Conservation (phyloP, 2,329 filamentous ascomycete genomes). For the Alternaria arborescens region DNA sequence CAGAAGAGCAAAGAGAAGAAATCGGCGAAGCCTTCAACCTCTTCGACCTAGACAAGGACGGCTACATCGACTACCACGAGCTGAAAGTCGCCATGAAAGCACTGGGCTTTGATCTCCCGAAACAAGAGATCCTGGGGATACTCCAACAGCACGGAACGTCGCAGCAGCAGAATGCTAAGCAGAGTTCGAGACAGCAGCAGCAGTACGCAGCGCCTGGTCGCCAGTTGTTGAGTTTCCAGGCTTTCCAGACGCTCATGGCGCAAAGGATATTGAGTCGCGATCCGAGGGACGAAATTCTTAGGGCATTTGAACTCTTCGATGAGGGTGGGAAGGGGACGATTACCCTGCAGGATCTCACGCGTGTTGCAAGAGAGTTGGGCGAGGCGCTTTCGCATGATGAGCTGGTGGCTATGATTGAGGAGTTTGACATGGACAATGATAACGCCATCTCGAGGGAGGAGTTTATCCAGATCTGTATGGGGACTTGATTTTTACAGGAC, state of each 20-base stretch:
- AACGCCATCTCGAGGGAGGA: constrained; percentile 74
- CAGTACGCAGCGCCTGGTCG: constrained; percentile 53
- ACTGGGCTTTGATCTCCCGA: constrained; percentile 89
- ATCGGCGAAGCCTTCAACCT: constrained; percentile 96
- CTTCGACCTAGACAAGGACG: constrained; percentile 96
- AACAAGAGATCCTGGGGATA: constrained; percentile 81
- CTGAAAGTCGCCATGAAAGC: constrained; percentile 96
- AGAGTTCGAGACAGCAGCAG: constrained; percentile 12
- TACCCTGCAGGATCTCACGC: constrained; percentile 83
- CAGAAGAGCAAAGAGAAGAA: constrained; percentile 90
- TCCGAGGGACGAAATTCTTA: constrained; percentile 87
- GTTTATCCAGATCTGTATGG: constrained; percentile 72
- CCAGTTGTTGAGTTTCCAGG: constrained; percentile 74
- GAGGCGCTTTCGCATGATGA: constrained; percentile 94
- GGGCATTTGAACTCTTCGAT: constrained; percentile 94
- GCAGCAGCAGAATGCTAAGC: constrained; percentile 12
- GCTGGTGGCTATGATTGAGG: constrained; percentile 94
- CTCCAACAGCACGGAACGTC: constrained; percentile 76
- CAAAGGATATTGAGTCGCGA: constrained; percentile 82
- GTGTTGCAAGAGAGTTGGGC: constrained; percentile 88
- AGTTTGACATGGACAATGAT: constrained; percentile 94
- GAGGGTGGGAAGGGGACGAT: constrained; percentile 91
- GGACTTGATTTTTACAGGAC: constrained; percentile 22
- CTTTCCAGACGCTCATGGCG: constrained; percentile 78
- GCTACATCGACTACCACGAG: constrained; percentile 95